These are phyloP conservation scores for Clonostachys rosea DNA, from an alignment of 2,329 filamentous ascomycete species.

Conservation along the genomic window DNA sequence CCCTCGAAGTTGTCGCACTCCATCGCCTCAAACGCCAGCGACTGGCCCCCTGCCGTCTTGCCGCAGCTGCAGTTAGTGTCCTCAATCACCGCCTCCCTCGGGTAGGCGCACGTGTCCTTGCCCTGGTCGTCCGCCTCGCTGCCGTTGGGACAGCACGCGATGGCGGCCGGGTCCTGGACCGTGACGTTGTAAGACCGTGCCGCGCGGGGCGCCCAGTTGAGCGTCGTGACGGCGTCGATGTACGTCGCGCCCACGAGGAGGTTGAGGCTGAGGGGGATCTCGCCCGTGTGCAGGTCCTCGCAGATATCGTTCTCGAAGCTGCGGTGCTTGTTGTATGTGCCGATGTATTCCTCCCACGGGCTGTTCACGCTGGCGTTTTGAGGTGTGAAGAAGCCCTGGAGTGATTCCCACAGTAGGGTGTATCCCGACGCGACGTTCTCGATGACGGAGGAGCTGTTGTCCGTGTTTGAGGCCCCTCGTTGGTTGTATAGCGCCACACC, in stretches of 20 bases:
- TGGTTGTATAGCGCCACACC: slow-evolving; percentile 15
- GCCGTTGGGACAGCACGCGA: slow-evolving; percentile 24
- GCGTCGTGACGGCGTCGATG: slow-evolving; percentile 17
- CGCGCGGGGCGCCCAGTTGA: slow-evolving; percentile 18
- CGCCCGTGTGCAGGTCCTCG: slow-evolving; percentile 19
- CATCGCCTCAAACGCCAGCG: slow-evolving; percentile 22
- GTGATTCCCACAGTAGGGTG: neutral
- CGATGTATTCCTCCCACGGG: slow-evolving; percentile 21
- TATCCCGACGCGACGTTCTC: slow-evolving; percentile 4
- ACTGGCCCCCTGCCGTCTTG: slow-evolving; percentile 11
- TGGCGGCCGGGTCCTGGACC: slow-evolving; percentile 21
- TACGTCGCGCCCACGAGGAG: slow-evolving; percentile 20
- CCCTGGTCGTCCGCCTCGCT: slow-evolving; percentile 10
- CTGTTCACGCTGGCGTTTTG: slow-evolving; percentile 7
- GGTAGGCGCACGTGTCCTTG: slow-evolving; percentile 19
- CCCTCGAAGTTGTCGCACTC: slow-evolving; percentile 25
- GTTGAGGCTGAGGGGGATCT: slow-evolving; percentile 22
- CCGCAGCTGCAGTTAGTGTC: slow-evolving; percentile 27
- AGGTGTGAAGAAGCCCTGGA: slow-evolving; percentile 15
- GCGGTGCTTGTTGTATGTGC: slow-evolving; percentile 19
- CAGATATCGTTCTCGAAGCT: slow-evolving; percentile 25
- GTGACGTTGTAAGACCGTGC: slow-evolving; percentile 20
- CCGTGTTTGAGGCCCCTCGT: neutral
- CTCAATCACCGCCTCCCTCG: slow-evolving; percentile 16
- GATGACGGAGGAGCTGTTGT: slow-evolving; percentile 4